phyloP scores from a whole-genome alignment of 2,329 filamentous ascomycete species.

The Didymellaceae sp. region DNA sequence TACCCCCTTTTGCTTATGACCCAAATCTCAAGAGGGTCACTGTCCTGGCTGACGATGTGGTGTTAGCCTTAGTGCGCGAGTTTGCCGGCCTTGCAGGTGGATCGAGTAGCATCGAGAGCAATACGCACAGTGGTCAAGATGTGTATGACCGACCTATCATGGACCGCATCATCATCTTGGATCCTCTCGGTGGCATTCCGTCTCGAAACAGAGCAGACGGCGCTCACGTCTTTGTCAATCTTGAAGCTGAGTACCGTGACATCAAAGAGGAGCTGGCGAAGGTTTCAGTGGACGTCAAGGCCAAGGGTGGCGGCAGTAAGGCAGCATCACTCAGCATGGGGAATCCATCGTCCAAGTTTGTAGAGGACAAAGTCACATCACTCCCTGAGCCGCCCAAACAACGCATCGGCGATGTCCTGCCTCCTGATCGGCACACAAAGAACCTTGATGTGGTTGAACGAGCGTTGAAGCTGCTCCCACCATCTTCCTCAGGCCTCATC shows the following conservation, averaged over 20 bases:
- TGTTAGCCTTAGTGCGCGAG: constrained; percentile 78
- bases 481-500: constrained; percentile 85
- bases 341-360: constrained; percentile 55
- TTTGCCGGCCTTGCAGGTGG: constrained; percentile 68
- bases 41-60: constrained; percentile 66
- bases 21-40: constrained; percentile 52
- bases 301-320: constrained; percentile 13
- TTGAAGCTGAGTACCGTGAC: constrained; percentile 83
- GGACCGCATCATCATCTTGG: constrained; percentile 87
- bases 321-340: constrained; percentile 37
- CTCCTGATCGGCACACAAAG: constrained; percentile 59
- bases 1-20: constrained; percentile 69
- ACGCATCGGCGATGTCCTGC: constrained; percentile 21
- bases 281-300: constrained; percentile 21
- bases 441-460: constrained; percentile 77
- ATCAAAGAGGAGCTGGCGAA: constrained; percentile 68
- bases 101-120: constrained; percentile 16
- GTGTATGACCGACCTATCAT: constrained; percentile 56
- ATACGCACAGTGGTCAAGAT: constrained; percentile 13
- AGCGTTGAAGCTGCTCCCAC: constrained; percentile 76
- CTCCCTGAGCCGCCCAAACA: constrained; percentile 22
- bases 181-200: constrained; percentile 85
- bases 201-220: constrained; percentile 64
- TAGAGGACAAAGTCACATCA: constrained; percentile 36
- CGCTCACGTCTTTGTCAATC: constrained; percentile 86